Evolutionary conservation across 2,329 filamentous ascomycete species (phyloP).

Genomic region (Decorospora gaudefroyi): DNA sequence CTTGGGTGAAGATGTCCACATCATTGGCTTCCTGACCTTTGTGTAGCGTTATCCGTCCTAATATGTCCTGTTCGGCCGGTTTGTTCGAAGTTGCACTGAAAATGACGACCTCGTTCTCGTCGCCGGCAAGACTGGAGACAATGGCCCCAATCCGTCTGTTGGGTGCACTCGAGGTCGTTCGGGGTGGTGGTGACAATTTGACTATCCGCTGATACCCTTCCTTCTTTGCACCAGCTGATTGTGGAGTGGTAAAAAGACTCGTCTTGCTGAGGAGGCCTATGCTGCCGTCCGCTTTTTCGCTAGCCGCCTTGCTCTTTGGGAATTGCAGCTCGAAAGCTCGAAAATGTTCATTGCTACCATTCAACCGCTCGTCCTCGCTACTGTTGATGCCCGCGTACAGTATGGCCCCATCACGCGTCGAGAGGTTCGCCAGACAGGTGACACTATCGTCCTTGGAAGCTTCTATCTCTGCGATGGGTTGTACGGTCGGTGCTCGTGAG

Average conservation of each 20-base stretch:
- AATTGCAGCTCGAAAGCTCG: conserved; percentile 70
- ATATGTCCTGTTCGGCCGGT: conserved; percentile 55
- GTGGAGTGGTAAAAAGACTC: conserved; percentile 55
- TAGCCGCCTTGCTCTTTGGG: conserved; percentile 52
- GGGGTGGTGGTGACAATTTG: conserved; percentile 60
- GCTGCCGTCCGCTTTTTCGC: conserved; percentile 41
- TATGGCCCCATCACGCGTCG: conserved; percentile 60
- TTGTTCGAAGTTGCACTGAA: conserved; percentile 68
- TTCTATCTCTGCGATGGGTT: conserved; percentile 70
- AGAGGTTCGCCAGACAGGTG: conserved; percentile 74
- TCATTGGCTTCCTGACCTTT: conserved; percentile 66
- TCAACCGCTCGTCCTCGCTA: conserved; percentile 69
- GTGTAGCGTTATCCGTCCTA: conserved; percentile 58
- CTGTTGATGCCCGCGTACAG: conserved; percentile 76
- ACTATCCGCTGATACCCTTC: conserved; percentile 65
- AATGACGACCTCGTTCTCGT: conserved; percentile 74
- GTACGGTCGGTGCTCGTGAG: conserved; percentile 63
- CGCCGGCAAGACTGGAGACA: conserved; percentile 74
- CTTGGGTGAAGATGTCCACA: conserved; percentile 69
- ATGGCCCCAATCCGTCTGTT: conserved; percentile 72
- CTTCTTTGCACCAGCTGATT: conserved; percentile 50
- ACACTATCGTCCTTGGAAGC: conserved; percentile 90
- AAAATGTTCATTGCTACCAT: conserved; percentile 82
- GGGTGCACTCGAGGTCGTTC: conserved; percentile 51
- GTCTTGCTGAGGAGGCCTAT: conserved; percentile 57